Evolutionary conservation across 1,139 yeast genomes (phyloP), one percentile per base, ranked within the genome.

Genomic region (Wickerhamiella pararugosa): DNA sequence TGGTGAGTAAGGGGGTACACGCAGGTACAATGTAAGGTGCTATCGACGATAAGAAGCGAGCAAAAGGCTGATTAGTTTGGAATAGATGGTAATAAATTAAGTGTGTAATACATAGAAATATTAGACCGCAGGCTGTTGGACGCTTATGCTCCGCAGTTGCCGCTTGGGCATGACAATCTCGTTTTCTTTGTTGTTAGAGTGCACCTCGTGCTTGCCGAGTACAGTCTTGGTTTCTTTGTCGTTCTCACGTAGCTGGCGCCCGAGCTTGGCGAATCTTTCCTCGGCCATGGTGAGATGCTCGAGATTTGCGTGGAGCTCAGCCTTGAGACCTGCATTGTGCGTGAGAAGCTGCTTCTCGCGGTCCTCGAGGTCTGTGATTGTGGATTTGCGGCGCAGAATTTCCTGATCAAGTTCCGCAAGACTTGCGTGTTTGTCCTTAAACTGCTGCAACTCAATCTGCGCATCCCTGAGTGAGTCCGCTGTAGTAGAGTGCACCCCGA

Each of bases 71-170:
- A 11, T 7, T 10, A 34, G 26, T 34, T 28, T 34, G 29, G 26
- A 25, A 34, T 29, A 34, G 36, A 34, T 34, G 29, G 36, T 34
- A 34, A 27, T 9, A 29, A 29, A 29, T 29, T 29, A n/a, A 29
- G 10, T 9, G 10, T 9, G 31, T 9, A n/a, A n/a, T n/a, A n/a
- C 10, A n/a, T 9, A n/a, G 4, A 29, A 2, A 9, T 15, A 32
- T 5, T 33, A 38, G 5, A 28, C 6, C 25, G 31, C 32, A 4
- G 21, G 21, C 26, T 28, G 28, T 25, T 33, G 34, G 32, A 46
- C 29, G 39, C 53, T 50, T 25, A 50, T 50, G 10, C 53, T 50
- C n/a, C 53, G 42, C 36, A 50, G 41, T 36, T 50, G 53, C n/a
- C 53, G 50, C 39, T 50, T 50, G 31, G 52, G 52, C 15, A 50